Conservation (phyloP, 2,329 filamentous ascomycete genomes). For the Cladorrhinum sp. region DNA sequence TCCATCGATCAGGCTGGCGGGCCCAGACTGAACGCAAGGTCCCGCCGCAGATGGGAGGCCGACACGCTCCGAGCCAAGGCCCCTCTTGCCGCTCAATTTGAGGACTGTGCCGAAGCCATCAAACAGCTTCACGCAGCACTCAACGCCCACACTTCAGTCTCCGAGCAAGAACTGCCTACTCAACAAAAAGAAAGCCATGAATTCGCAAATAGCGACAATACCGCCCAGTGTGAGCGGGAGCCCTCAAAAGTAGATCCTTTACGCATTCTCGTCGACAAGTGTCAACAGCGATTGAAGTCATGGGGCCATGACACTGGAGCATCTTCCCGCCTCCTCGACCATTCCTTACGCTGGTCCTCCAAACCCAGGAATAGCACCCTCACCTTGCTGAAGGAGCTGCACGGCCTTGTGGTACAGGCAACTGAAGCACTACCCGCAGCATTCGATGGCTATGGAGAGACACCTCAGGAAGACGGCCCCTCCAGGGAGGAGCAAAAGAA, state of each 20-base stretch:
- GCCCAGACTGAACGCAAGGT: too few species aligned
- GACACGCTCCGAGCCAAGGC: conserved; percentile 15
- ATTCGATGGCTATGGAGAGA: not conserved
- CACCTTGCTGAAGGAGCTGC: conserved; percentile 14
- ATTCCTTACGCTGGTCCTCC: conserved; percentile 15
- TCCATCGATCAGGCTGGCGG: too few species aligned
- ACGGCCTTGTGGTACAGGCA: conserved; percentile 3
- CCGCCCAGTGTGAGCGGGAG: too few species aligned
- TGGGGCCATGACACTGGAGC: conserved; percentile 24
- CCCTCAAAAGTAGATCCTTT: not conserved
- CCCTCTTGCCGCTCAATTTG: conserved; percentile 21
- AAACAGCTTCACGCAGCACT: conserved; percentile 12
- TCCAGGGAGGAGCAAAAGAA: not conserved
- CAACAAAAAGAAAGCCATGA: too few species aligned
- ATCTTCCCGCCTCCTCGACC: conserved; percentile 17
- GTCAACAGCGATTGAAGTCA: conserved; percentile 13
- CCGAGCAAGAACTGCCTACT: too few species aligned
- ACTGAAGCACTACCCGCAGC: conserved; percentile 3
- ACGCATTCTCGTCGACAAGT: conserved; percentile 6
- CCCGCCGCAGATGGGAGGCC: not conserved
- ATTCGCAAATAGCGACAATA: too few species aligned
- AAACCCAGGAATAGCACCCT: conserved; percentile 4
- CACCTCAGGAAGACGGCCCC: not conserved
- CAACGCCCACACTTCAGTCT: conserved; percentile 3
- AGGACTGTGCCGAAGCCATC: conserved; percentile 17